Evolutionary conservation across 108 stramenopile species (phyloP), one percentile per base, ranked within the genome.

Genomic region (Discostella stelligeroides): DNA sequence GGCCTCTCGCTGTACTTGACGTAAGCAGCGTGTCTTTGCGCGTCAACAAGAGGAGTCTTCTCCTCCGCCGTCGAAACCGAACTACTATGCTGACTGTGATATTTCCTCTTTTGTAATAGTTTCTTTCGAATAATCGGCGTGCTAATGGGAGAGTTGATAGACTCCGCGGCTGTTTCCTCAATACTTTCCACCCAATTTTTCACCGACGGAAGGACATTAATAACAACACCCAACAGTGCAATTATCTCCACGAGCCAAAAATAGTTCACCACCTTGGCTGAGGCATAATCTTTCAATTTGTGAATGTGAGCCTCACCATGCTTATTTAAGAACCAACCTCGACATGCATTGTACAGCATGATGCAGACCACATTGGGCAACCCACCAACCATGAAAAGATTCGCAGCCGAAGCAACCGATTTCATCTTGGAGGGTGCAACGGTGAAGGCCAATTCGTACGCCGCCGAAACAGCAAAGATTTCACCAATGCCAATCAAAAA

Each of bases 381-480:
- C 34, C 90, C 89, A n/a, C 93, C 93, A 7, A 91, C 75, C 64
- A 82, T 84, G 68, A 94, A 91, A 23, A 94, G 67, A 66, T 94
- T 94, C 40, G 76, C 78, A 10, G 93, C 93, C 58, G 84, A 86
- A 10, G 89, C 88, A 66, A 94, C 70, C 4, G 79, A 82, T 62
- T 91, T 94, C 71, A 76, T 77, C n/a, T 84, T 81, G 38, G 86
- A 83, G 7, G 90, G 87, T 14, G 89, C 74, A 17, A 89, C 88
- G 11, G 87, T 87, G 64, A 94, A 94, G 30, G 93, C 90, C 24
- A 91, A 84, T 66, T 94, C 93, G 62, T 91, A 94, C 40, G 93
- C 93, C 8, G 89, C 83, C 38, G 87, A 88, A 0, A 91, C 85
- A 24, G 90, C 85, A 79, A 94, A 94, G 38, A 94, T 94, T 61